A percentile compares a stretch with the other conserved stretches of the same genome.
phyloP scores from a whole-genome alignment of 1,139 yeast species.

The Debaryomyces udenii region DNA sequence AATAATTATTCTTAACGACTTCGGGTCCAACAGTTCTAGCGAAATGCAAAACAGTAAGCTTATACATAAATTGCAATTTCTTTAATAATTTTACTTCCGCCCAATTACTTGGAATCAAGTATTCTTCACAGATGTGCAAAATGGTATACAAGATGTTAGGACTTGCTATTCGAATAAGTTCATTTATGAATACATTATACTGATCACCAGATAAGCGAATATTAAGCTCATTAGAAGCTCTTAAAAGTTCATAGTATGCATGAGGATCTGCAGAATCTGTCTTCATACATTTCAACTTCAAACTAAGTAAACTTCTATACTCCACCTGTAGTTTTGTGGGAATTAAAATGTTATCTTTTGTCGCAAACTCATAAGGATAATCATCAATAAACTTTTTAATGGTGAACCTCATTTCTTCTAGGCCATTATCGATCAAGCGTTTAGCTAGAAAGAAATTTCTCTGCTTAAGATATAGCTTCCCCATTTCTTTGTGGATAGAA shows the following conservation, averaged over 20 bases:
- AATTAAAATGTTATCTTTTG: slow-evolving; percentile 15
- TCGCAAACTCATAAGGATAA: slow-evolving; percentile 20
- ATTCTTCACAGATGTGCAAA: slow-evolving; percentile 31
- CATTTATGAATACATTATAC: slow-evolving; percentile 21
- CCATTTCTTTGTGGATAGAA: slow-evolving; percentile 32
- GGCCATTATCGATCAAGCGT: slow-evolving; percentile 28
- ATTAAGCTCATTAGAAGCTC: slow-evolving; percentile 10
- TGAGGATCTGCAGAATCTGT: slow-evolving; percentile 10
- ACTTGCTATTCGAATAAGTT: slow-evolving; percentile 17
- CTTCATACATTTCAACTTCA: slow-evolving; percentile 21
- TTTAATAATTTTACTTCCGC: slow-evolving; percentile 28
- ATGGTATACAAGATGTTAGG: slow-evolving; percentile 19
- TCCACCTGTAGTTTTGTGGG: slow-evolving; percentile 26
- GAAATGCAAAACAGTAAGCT: slow-evolving; percentile 23
- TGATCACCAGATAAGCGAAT: slow-evolving; percentile 25
- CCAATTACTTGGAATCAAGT: slow-evolving; percentile 36
- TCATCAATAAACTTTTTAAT: slow-evolving; percentile 18
- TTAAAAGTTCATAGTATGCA: slow-evolving; percentile 17
- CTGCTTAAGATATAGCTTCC: slow-evolving; percentile 27
- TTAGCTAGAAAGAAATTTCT: slow-evolving; percentile 27
- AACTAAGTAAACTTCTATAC: slow-evolving; percentile 21
- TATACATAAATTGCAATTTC: slow-evolving; percentile 30
- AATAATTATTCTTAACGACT: slow-evolving; percentile 21
- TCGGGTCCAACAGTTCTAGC: slow-evolving; percentile 18
- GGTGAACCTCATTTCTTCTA: slow-evolving; percentile 26